Conservation (phyloP, 345 rosid species). For the Brassica rapa region DNA sequence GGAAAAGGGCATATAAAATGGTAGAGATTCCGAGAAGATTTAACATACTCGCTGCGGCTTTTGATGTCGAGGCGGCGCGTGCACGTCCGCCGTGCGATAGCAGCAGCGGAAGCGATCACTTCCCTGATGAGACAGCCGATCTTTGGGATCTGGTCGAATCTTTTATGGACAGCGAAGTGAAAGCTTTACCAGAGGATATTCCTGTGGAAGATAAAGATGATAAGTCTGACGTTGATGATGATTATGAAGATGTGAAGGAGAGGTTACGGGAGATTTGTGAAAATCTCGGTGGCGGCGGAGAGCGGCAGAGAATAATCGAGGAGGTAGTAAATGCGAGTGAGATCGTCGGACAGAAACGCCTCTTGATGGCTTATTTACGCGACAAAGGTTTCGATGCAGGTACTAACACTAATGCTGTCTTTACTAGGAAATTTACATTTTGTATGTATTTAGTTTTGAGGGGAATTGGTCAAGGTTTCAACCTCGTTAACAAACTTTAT, state of each 20-base stretch:
- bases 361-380: conserved; percentile 57
- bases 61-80: conserved; percentile 44
- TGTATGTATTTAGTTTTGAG: background rate
- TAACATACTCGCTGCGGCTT: conserved; percentile 46
- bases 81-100: conserved; percentile 49
- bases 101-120: conserved; percentile 82
- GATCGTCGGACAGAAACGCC: conserved; percentile 46
- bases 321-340: conserved; percentile 40
- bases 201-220: conserved; percentile 19
- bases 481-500: background rate
- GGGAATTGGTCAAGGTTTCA: background rate
- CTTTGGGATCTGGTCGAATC: conserved; percentile 76
- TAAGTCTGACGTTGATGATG: conserved; percentile 26
- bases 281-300: conserved; percentile 22
- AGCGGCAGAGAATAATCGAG: conserved; percentile 35
- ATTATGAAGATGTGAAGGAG: conserved; percentile 47
- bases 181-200: background rate
- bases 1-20: conserved; percentile 29
- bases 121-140: conserved; percentile 48
- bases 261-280: conserved; percentile 39
- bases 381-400: conserved; percentile 81
- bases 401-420: conserved; percentile 24
- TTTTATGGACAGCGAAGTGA: conserved; percentile 60
- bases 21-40: conserved; percentile 42
- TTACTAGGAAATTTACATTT: background rate